Evolutionary conservation across 2,329 filamentous ascomycete genomes (phyloP), one percentile per base, ranked within the genome.

Genomic region (Macrophomina tecta): DNA sequence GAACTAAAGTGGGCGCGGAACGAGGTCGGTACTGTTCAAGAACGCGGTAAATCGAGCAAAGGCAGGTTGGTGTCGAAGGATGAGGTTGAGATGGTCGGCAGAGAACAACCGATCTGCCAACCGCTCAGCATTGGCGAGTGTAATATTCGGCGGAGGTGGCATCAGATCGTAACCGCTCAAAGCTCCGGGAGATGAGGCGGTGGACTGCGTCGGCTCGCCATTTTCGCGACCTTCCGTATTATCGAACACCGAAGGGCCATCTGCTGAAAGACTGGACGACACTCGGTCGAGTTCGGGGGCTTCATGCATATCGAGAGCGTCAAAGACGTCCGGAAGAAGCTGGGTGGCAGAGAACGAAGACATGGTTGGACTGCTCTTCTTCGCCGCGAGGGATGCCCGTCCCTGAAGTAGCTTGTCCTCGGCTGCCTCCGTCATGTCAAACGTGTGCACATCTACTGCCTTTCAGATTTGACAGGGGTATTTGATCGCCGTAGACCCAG

Each of bases 1-100:
- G 90, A 16, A 87, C 84, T 14, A 92, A 78, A 9, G 90, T 80
- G 0, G 88, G 85, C 4, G 90, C 82, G 0, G 88, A 90, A 23
- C 83, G 78, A 2, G 88, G 85, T 58, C 88, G 82, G 62, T 85
- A 82, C 11, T 81, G 66, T 85, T 84, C 2, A 93, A 78, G 70
- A 90, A 93, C 7, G 84, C 82, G 1, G 86, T 89, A 73, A 92
- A 93, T 52, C 82, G 84, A 56, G 87, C 81, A 1, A 91, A 82
- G 34, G 89, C 81, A 4, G 83, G 78, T 0, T 87, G 84, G 66
- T 91, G 86, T 2, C 83, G 81, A 67, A 92, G 87, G 36, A 92
- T 90, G 18, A 84, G 77, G 38, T 82, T 77, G 53, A 92, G 79
- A 75, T 92, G 90, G 53, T 88, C 85, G 9, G 78, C 78, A 0